A percentile compares a stretch with the other conserved stretches of the same genome.
Conservation (phyloP, 1,284 basidiomycete genomes). For the Sporisorium sorghi region DNA sequence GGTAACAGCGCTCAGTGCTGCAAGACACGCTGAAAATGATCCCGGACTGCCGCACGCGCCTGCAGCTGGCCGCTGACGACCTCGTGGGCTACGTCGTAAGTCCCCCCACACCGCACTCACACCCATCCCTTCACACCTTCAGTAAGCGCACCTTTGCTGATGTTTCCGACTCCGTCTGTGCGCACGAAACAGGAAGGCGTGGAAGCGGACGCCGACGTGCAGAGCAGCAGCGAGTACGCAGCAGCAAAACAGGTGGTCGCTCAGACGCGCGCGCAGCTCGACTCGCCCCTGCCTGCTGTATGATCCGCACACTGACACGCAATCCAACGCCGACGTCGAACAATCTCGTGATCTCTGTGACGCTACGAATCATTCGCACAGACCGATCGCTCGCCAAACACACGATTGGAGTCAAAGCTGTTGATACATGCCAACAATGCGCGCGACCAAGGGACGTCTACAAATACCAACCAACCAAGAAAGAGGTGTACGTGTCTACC, state of each 20-base stretch:
- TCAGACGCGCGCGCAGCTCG: neutral
- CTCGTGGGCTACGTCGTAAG: constrained; percentile 47
- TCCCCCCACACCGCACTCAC: constrained; percentile 10
- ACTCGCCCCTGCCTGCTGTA: constrained; percentile 9
- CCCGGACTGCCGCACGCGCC: constrained; percentile 52
- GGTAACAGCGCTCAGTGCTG: constrained; percentile 33
- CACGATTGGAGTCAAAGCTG: no score
- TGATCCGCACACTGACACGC: neutral
- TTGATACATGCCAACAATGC: no score
- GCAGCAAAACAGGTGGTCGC: constrained; percentile 16
- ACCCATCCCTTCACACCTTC: neutral
- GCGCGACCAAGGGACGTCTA: no score
- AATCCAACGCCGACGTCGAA: neutral
- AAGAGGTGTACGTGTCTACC: no score
- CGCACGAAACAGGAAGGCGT: constrained; percentile 19
- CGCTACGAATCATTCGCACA: no score
- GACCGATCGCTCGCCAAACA: no score
- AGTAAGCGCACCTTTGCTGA: neutral
- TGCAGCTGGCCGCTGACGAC: constrained; percentile 48
- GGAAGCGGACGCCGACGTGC: neutral
- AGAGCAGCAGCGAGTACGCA: constrained; percentile 4
- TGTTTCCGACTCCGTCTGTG: neutral
- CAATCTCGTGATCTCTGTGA: no score
- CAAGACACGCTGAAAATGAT: constrained; percentile 59
- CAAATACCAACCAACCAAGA: no score